These are phyloP conservation scores for Tylopilus sp. DNA, from an alignment of 768 basidiomycete species.

Conservation along the genomic window DNA sequence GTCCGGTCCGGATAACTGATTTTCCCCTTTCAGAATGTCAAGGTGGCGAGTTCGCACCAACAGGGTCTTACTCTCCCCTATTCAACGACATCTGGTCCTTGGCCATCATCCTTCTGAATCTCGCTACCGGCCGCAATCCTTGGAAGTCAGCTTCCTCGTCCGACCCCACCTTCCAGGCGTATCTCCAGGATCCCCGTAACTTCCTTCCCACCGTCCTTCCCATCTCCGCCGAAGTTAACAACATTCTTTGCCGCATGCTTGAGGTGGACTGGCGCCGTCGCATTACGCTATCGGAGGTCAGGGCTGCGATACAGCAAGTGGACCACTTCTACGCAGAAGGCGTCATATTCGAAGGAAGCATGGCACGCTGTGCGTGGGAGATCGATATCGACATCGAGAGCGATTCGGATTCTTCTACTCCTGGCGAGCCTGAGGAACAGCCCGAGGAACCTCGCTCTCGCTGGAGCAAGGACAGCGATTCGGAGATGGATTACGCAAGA, in stretches of 20 bases:
- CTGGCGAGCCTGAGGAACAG: slow-evolving; percentile 38
- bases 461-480: slow-evolving; percentile 55
- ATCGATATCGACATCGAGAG: slow-evolving; percentile 62
- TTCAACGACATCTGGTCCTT: slow-evolving; percentile 96
- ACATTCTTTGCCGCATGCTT: slow-evolving; percentile 70
- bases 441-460: slow-evolving; percentile 44
- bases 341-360: slow-evolving; percentile 75
- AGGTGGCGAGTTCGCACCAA: slow-evolving; percentile 58
- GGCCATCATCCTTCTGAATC: slow-evolving; percentile 93
- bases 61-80: slow-evolving; percentile 75
- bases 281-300: slow-evolving; percentile 47
- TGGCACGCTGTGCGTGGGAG: slow-evolving; percentile 79
- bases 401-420: slow-evolving; percentile 56
- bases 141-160: slow-evolving; percentile 85
- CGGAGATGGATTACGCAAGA: slow-evolving; percentile 33
- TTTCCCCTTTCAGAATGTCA: slow-evolving; percentile 69
- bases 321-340: slow-evolving; percentile 69
- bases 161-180: slow-evolving; percentile 90
- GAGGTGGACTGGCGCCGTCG: slow-evolving; percentile 60
- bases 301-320: slow-evolving; percentile 52
- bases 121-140: slow-evolving; percentile 91
- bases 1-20: slow-evolving; percentile 11
- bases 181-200: slow-evolving; percentile 66
- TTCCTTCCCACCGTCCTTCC: slow-evolving; percentile 88
- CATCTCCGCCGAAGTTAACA: slow-evolving; percentile 70